Conservation (phyloP, 2,329 filamentous ascomycete species). For the Clonostachys sp. region DNA sequence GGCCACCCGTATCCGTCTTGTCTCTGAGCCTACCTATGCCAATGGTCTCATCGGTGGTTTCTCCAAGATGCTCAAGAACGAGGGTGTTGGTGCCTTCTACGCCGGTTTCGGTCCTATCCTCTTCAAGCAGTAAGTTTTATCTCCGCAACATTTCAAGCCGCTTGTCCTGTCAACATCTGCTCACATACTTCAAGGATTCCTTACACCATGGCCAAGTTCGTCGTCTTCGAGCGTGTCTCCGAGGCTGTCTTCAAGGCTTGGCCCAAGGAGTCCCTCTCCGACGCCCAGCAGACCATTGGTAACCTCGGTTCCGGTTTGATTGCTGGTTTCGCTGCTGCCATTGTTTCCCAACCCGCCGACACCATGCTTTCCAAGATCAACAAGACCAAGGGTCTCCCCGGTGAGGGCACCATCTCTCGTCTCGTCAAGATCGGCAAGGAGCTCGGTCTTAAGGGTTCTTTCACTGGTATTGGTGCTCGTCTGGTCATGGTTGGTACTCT, state of each 20-base stretch:
- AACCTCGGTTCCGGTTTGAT: constrained; percentile 61
- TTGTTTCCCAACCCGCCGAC: constrained; percentile 86
- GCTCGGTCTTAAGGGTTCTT: constrained; percentile 75
- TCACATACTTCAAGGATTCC: constrained; percentile 57
- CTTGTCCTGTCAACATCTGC: neutral
- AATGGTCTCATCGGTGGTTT: constrained; percentile 75
- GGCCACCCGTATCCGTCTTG: constrained; percentile 90
- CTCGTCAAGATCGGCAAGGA: constrained; percentile 86
- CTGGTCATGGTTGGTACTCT: constrained; percentile 62
- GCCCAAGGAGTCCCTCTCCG: constrained; percentile 68
- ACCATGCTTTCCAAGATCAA: constrained; percentile 96
- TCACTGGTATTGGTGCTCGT: constrained; percentile 75
- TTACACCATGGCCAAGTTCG: constrained; percentile 95
- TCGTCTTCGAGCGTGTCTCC: constrained; percentile 85
- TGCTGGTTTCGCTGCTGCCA: constrained; percentile 74
- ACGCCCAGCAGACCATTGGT: constrained; percentile 68
- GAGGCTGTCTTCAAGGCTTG: constrained; percentile 65
- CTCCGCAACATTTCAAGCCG: neutral
- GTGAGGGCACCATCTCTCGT: constrained; percentile 76
- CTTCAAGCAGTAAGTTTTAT: constrained; percentile 43
- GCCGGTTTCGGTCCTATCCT: constrained; percentile 84
- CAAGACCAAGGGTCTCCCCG: constrained; percentile 85
- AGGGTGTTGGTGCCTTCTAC: constrained; percentile 85
- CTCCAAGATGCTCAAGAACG: constrained; percentile 75
- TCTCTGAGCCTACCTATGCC: constrained; percentile 83